Base-by-base conservation (phyloP, 495 filamentous ascomycete genomes). In the Tuber brumale region DNA sequence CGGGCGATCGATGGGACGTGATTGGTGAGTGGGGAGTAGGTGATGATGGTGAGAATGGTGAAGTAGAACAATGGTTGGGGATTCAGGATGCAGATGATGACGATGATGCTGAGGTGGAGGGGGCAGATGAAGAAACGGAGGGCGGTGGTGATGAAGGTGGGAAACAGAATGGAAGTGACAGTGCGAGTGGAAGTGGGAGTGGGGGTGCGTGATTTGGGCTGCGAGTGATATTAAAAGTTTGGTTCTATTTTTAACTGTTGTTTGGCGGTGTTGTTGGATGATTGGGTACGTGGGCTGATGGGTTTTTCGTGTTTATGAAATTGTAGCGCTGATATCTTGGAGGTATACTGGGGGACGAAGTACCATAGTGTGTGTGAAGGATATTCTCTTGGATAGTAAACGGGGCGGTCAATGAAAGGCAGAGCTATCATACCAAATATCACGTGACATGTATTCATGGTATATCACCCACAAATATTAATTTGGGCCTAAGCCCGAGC, bases 1-100 rank as follows among this genome's bases (percentile, higher is more conserved):
- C 88, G 81, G 95, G 95, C 23, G 96, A 97, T 85, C 88, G 95
- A 51, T 99, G 95, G 94, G 95, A 99, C 86, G 85, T 97, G 43
- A 88, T 88, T 51, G 96, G 90, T 2, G 90, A 85, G 27, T 91
- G 88, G 83, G 88, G 88, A 74, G 89, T 92, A 2, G 85, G 84
- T 70, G 83, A 85, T 69, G 73, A 82, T 16, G 83, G 82, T 0
- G 83, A 81, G 23, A 80, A 81, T 14, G 81, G 77, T 48, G 83
- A 81, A 21, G 83, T 79, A 41, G 73, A 43, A 21, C 42, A 41
- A 18, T 66, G 57, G 57, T 19, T 66, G 57, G 57, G 57, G 27
- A 66, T 66, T 41, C 85, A 85, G n/a, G 85, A 16, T 12, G 77
- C 84, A 21, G 86, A 86, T 21, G 85, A 83, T 21, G 84, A 79